These are phyloP conservation scores for Parathielavia hyrcaniae DNA, from an alignment of 495 filamentous ascomycete genomes.

Conservation along the genomic window DNA sequence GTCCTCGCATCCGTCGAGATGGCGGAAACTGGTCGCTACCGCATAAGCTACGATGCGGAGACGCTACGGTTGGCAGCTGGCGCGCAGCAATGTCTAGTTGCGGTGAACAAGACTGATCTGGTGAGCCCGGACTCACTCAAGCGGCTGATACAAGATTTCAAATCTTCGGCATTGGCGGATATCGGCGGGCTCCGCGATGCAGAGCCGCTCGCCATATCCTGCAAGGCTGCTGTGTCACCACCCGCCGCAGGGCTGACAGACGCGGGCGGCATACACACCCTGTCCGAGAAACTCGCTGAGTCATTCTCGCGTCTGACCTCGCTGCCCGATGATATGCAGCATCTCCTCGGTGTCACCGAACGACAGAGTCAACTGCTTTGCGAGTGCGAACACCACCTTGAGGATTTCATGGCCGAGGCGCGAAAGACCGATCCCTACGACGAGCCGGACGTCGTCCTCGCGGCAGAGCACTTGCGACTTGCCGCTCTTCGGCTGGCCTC, in stretches of 20 bases:
- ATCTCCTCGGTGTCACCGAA: slow-evolving; percentile 83
- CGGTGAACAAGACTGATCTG: slow-evolving; percentile 77
- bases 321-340: slow-evolving; percentile 54
- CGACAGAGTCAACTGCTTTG: slow-evolving; percentile 78
- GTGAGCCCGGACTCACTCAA: slow-evolving; percentile 32
- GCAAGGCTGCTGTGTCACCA: slow-evolving; percentile 39
- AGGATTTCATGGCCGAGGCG: slow-evolving; percentile 57
- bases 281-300: slow-evolving; percentile 59
- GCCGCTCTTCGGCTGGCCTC: slow-evolving; percentile 74
- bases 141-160: slow-evolving; percentile 31
- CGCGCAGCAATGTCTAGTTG: slow-evolving; percentile 60
- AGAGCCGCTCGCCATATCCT: slow-evolving; percentile 57
- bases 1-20: slow-evolving; percentile 67
- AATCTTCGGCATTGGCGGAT: slow-evolving; percentile 28
- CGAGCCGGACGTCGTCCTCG: slow-evolving; percentile 68
- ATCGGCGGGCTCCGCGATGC: slow-evolving; percentile 26
- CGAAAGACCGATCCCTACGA: slow-evolving; percentile 15
- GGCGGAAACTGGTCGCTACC: slow-evolving; percentile 28
- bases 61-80: slow-evolving; percentile 44
- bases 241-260: slow-evolving; percentile 37
- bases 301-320: slow-evolving; percentile 71
- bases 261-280: slow-evolving; percentile 60
- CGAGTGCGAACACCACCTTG: slow-evolving; percentile 60
- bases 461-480: slow-evolving; percentile 81
- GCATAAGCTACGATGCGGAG: slow-evolving; percentile 44